Base-by-base conservation (phyloP, 768 basidiomycete species). In the Panaeolus papilionaceus region DNA sequence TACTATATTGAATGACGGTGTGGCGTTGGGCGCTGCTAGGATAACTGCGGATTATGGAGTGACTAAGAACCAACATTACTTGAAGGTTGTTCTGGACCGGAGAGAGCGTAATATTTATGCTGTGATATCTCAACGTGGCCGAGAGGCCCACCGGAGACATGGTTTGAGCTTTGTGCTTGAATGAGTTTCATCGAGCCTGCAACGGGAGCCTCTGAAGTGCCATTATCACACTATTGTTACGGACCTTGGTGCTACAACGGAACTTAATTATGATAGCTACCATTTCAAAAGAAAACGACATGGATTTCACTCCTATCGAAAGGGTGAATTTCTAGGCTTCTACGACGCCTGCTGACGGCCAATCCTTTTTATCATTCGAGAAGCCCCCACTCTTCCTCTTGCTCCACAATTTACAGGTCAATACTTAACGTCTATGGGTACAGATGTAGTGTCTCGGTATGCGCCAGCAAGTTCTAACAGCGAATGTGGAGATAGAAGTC, bases 1-100 rank as follows among this genome's bases (percentile, higher is more conserved):
- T 23, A 49, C 7, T 8, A 12, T 6, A 12, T 9, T 26, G 47
- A 49, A 49, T 49, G 11, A 49, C 20, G 47, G 47, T 49, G 47
- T 49, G 47, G 47, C 47, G 47, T 12, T 49, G 47, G 47, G 47
- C 47, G 47, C 47, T 49, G 47, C n/a, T 11, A 45, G 16, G 45
- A 45, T 16, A 45, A 49, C 20, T 49, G 47, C n/a, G 47, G 20
- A 8, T 23, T 23, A 44, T 49, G 20, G 47, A 23, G 47, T 14
- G 47, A 7, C 7, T 23, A 49, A 49, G 8, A 12, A 44, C 16
- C 14, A 49, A 20, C 23, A 20, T 20, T 49, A 5, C 47, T 49
- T 2, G 12, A 12, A 11, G 47, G 20, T 49, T 26, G 47, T 8
- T 9, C 20, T 23, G 20, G 47, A 18, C 47, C 47, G 11, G 20